Conservation (phyloP, 108 stramenopile genomes). For the Conticribra guillardii region DNA sequence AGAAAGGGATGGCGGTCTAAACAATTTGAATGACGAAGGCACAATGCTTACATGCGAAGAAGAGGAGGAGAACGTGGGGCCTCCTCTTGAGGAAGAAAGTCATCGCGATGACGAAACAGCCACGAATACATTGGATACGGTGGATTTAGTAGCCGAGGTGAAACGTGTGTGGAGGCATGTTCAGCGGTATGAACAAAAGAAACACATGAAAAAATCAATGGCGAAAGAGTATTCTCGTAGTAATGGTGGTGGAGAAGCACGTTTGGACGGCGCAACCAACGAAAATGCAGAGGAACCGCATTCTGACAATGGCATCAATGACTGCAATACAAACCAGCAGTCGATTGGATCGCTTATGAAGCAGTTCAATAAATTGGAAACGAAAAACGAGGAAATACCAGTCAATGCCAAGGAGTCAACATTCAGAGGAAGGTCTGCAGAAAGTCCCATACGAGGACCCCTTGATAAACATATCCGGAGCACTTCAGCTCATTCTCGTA, state of each 20-base stretch:
- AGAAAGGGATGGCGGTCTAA: background rate
- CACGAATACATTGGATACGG: slow-evolving; percentile 37
- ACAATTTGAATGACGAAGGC: slow-evolving; percentile 7
- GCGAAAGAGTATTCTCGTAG: slow-evolving; percentile 5
- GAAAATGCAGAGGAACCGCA: slow-evolving; percentile 3
- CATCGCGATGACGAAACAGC: slow-evolving; percentile 36
- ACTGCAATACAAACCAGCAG: background rate
- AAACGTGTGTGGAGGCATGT: slow-evolving; percentile 53
- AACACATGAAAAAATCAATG: slow-evolving; percentile 13
- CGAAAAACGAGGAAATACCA: background rate
- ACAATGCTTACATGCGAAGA: slow-evolving; percentile 30
- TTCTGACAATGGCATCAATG: background rate
- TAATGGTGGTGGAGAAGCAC: too few species aligned
- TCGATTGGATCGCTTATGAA: slow-evolving; percentile 4
- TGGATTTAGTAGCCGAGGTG: slow-evolving; percentile 47
- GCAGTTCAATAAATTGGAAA: slow-evolving; percentile 8
- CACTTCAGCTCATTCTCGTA: slow-evolving; percentile 14
- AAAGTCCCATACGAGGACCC: slow-evolving; percentile 6
- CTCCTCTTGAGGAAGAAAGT: background rate
- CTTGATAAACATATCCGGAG: slow-evolving; percentile 15
- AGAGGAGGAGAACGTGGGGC: slow-evolving; percentile 24
- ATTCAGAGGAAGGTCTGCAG: background rate
- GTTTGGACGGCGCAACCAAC: too few species aligned
- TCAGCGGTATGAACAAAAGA: slow-evolving; percentile 44
- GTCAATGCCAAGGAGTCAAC: background rate